Evolutionary conservation across 306 rosid genomes (phyloP).

Genomic region (Urtica urens): DNA sequence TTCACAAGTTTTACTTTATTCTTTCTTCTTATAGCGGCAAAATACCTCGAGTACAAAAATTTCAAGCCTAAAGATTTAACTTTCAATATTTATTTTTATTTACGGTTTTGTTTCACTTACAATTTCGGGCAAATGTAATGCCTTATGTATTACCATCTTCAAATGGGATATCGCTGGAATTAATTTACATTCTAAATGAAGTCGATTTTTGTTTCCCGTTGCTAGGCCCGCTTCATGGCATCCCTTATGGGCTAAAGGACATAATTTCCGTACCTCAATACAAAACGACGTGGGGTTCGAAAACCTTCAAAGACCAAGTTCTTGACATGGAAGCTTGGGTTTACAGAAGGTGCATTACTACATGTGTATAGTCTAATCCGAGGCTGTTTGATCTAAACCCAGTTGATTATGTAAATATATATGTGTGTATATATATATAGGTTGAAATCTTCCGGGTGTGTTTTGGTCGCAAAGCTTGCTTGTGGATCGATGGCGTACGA

Average conservation of each 20-base stretch:
- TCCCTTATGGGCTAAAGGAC: constrained; percentile 84
- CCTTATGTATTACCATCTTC: no score
- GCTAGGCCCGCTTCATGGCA: constrained; percentile 71
- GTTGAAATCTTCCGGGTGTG: constrained; percentile 51
- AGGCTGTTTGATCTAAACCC: no score
- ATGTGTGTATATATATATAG: no score
- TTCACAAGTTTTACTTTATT: background rate
- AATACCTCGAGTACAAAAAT: background rate
- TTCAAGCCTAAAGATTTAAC: no score
- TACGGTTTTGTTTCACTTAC: no score
- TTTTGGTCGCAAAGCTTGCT: constrained; percentile 81
- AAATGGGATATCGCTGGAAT: no score
- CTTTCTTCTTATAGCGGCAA: background rate
- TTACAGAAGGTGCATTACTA: constrained; percentile 45
- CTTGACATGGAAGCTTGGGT: constrained; percentile 63
- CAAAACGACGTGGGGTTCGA: constrained; percentile 76
- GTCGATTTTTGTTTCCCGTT: no score
- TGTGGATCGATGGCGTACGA: constrained; percentile 71
- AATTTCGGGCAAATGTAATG: no score
- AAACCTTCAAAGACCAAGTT: constrained; percentile 53
- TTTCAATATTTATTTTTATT: no score
- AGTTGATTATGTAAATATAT: no score
- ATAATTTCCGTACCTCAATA: constrained; percentile 63
- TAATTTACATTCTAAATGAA: no score
- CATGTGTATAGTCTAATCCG: no score